Conservation (phyloP, 2,329 filamentous ascomycete species). For the Hawksworthiomyces lignivorus region DNA sequence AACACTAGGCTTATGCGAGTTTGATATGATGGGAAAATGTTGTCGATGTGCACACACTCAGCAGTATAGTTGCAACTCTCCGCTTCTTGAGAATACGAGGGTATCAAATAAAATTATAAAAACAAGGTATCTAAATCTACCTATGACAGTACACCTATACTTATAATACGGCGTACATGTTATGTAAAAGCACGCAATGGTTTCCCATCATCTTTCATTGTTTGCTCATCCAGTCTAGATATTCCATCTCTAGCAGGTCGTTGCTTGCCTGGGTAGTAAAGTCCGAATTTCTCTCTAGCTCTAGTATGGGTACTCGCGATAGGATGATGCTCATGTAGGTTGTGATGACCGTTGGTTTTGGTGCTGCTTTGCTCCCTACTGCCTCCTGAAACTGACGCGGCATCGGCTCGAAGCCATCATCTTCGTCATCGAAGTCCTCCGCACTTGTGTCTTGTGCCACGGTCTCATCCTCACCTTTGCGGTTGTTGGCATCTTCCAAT, state of each 20-base stretch:
- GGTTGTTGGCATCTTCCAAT: conserved; percentile 20
- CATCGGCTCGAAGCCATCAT: conserved; percentile 49
- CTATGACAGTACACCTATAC: too few relatives aligned
- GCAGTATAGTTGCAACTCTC: too few relatives aligned
- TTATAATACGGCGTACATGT: too few relatives aligned
- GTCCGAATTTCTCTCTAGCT: conserved; percentile 42
- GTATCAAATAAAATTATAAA: too few relatives aligned
- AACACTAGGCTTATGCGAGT: too few relatives aligned
- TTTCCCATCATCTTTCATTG: neutral
- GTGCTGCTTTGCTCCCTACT: conserved; percentile 18
- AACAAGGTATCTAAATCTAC: too few relatives aligned
- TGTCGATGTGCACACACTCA: too few relatives aligned
- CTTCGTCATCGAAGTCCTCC: conserved; percentile 23
- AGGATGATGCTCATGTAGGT: conserved; percentile 56
- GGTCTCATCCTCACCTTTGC: conserved; percentile 12
- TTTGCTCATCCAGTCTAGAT: conserved; percentile 17
- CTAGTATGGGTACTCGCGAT: conserved; percentile 43
- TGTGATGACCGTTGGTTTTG: conserved; percentile 25
- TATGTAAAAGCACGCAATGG: too few relatives aligned
- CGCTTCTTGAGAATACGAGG: too few relatives aligned
- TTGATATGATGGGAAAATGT: too few relatives aligned
- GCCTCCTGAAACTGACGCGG: conserved; percentile 49
- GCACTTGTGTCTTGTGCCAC: too few relatives aligned
- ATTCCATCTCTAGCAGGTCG: conserved; percentile 19
- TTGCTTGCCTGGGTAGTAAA: conserved; percentile 40